Evolutionary conservation across 257 asterid genomes (phyloP), one percentile per base, ranked within the genome.

Genomic region (Haberlea rhodopensis): DNA sequence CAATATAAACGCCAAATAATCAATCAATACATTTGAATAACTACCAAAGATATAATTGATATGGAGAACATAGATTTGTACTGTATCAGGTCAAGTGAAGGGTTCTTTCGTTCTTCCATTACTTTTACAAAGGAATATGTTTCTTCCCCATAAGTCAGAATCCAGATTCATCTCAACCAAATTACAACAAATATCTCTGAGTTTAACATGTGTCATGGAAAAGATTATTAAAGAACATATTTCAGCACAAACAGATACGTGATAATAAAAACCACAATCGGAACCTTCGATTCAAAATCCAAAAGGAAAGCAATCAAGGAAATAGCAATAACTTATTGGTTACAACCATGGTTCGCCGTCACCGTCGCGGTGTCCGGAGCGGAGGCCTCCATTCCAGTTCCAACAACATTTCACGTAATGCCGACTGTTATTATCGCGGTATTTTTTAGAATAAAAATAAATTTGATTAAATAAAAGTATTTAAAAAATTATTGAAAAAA

Each of bases 221-320:
- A 68, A 24, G 63, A 73, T 23, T 7, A 54, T 27, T 8, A 34
- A 4, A 29, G 4, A 31, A 55, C 19, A 15, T 49, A 28, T 23
- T 53, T 3, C 20, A 26, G 56, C 49, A 8, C 10, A 34, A 72
- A 32, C 25, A 60, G 5, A 16, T 11, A 34, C 56, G 34, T 52
- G 46, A 34, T 53, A 37, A 52, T 6, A 26, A 43, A 26, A 68
- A 43, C 29, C 16, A 49, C 31, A 40, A 28, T 0, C 20, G 31
- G 18, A 18, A 46, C 13, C 3, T 6, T 5, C 40, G 23, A 37
- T 55, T 24, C 29, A 57, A 15, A 53, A 25, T 18, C 27, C 29
- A 28, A 72, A 56, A 26, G 27, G 46, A 60, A 48, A 72, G 62
- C 61, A 32, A 49, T 19, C 13, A 26, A 28, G 2, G 48, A 59